Evolutionary conservation across 371 early-diverging fungal genomes (phyloP), one percentile per base, ranked within the genome.

Genomic region (Capillidium rhysosporum): DNA sequence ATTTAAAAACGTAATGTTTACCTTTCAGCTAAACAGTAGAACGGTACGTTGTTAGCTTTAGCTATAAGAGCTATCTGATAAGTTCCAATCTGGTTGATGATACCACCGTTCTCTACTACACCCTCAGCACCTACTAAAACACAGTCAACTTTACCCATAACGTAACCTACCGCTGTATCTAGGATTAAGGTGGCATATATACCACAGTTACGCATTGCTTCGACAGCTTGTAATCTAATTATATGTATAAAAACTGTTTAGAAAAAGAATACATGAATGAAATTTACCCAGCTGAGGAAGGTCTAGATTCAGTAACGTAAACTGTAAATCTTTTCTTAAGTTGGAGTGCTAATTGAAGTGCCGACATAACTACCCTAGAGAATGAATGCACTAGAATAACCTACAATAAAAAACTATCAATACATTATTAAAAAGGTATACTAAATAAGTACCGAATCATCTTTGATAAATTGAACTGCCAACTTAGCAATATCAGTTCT

Each of bases 101-200:
- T 63, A 4, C 98, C 98, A 28, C 98, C 98, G 61, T 92, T 97
- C 66, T 92, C 91, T 4, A 90, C 91, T 1, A 97, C 91, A 34
- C 89, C 98, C 67, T 97, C 98, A 12, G 95, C 98, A 7, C 98
- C 98, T 29, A 92, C 93, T 58, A 95, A 76, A 0, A 92, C 91
- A 76, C 87, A 72, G 62, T 92, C 89, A 16, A 92, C 86, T 63
- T 87, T 81, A 58, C 86, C 86, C 74, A 97, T 90, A 54, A 89
- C 74, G 65, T 85, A 90, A 30, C 88, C 94, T 1, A 93, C 90
- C 18, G 95, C 92, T 7, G 89, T 72, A 64, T 97, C 98, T 59
- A 86, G 65, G 20, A 97, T 81, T 24, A 92, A 77, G 54, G 80
- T 75, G 28, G 87, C 87, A 8, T 89, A 86, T 39, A 97, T 84